phyloP scores from a whole-genome alignment of 371 early-diverging fungal genomes.

The Circinella umbellata region DNA sequence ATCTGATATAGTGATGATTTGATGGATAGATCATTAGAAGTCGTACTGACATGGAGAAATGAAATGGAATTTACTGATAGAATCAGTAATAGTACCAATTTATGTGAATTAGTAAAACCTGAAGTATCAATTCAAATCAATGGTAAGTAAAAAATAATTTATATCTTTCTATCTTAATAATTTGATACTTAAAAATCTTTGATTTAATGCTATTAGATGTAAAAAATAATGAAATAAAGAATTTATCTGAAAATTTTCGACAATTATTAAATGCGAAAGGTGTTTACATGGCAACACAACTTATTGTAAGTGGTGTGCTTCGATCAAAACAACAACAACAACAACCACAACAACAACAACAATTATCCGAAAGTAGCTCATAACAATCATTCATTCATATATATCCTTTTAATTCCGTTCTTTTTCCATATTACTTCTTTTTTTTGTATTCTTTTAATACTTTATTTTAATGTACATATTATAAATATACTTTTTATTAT shows the following conservation, averaged over 20 bases:
- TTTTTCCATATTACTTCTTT: not conserved
- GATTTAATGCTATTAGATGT: no score
- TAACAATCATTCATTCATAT: not conserved
- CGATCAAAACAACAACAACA: not conserved
- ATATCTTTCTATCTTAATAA: not conserved
- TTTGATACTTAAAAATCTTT: no score
- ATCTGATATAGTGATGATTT: not conserved
- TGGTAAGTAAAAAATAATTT: slow-evolving; percentile 3
- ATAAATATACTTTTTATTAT: not conserved
- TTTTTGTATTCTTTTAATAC: not conserved
- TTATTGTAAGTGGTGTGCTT: slow-evolving; percentile 7
- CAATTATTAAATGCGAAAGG: slow-evolving; percentile 9
- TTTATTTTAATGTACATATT: not conserved
- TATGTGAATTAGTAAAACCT: slow-evolving; percentile 27
- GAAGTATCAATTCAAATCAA: not conserved
- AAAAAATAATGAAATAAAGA: not conserved
- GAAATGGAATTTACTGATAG: not conserved
- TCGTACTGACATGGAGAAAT: not conserved
- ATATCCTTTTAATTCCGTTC: not conserved
- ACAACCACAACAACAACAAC: not conserved
- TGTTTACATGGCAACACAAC: slow-evolving; percentile 4
- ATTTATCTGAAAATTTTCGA: not conserved
- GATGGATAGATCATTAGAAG: not conserved
- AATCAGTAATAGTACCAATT: not conserved
- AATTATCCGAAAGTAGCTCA: no score